Evolutionary conservation across 257 asterid species (phyloP).

Genomic region (Lycium barbarum): DNA sequence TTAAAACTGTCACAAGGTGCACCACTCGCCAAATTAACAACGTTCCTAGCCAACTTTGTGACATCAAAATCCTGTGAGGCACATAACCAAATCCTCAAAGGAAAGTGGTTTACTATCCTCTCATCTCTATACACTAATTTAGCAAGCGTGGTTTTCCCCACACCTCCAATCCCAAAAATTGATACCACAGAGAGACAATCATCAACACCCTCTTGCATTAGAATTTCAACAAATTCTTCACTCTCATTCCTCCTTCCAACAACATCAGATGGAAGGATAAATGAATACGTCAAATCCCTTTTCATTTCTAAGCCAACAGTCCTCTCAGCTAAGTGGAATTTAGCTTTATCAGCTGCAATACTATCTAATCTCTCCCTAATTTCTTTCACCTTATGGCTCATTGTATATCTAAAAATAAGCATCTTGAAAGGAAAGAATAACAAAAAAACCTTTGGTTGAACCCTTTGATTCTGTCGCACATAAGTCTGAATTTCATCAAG

Average conservation of each 20-base stretch:
- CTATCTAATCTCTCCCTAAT: conserved; percentile 4
- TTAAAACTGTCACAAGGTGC: background rate
- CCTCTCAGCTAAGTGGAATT: conserved; percentile 22
- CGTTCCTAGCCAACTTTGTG: background rate
- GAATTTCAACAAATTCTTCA: conserved; percentile 20
- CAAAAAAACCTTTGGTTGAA: conserved; percentile 11
- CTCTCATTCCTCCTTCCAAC: conserved; percentile 32
- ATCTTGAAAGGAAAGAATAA: no score
- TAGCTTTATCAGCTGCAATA: conserved; percentile 6
- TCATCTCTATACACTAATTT: conserved; percentile 32
- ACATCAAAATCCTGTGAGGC: conserved; percentile 27
- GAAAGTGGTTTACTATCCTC: background rate
- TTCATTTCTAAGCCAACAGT: background rate
- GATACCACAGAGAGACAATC: conserved; percentile 29
- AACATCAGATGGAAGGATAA: conserved; percentile 28
- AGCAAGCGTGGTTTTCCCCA: conserved; percentile 35
- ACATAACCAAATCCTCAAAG: conserved; percentile 30
- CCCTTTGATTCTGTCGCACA: background rate
- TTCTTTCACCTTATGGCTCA: conserved; percentile 7
- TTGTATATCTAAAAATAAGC: background rate
- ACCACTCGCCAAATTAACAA: conserved; percentile 27
- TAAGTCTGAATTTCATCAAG: conserved; percentile 33
- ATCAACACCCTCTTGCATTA: background rate
- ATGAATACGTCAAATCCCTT: conserved; percentile 15
- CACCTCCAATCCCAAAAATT: conserved; percentile 30